A percentile compares a stretch with the other conserved stretches of the same genome.
These are phyloP conservation scores for Lanmaoa rubissima DNA, from an alignment of 768 basidiomycete genomes.

Conservation along the genomic window DNA sequence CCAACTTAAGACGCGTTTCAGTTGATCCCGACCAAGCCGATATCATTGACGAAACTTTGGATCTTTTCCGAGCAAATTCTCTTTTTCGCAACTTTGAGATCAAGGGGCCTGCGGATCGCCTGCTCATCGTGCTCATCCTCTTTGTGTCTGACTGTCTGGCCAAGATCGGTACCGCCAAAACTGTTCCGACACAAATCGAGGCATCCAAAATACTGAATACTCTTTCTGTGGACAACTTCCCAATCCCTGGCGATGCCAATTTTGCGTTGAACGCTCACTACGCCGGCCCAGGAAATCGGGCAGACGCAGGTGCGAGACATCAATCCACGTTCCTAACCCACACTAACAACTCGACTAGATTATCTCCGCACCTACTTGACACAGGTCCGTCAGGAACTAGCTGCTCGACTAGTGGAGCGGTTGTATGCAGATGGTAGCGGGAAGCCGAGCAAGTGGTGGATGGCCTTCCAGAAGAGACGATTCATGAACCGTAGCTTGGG, in stretches of 20 bases:
- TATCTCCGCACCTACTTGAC: slow-evolving; percentile 87
- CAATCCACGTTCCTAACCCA: background rate
- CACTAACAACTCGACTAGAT: slow-evolving; percentile 47
- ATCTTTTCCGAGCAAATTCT: slow-evolving; percentile 97
- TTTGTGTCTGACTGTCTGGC: slow-evolving; percentile 97
- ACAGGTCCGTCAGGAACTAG: slow-evolving; percentile 91
- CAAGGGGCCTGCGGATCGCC: slow-evolving; percentile 94
- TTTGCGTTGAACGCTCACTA: slow-evolving; percentile 94
- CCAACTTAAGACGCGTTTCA: slow-evolving; percentile 32
- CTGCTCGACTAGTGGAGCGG: slow-evolving; percentile 79
- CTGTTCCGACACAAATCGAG: slow-evolving; percentile 73
- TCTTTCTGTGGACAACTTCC: slow-evolving; percentile 88
- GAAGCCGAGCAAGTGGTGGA: slow-evolving; percentile 99
- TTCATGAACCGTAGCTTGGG: slow-evolving; percentile 93
- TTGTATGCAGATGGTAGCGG: slow-evolving; percentile 92
- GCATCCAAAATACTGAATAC: slow-evolving; percentile 88
- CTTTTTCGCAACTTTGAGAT: slow-evolving; percentile 99
- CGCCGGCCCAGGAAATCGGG: slow-evolving; percentile 68
- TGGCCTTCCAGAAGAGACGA: slow-evolving; percentile 97
- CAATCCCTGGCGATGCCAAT: slow-evolving; percentile 93
- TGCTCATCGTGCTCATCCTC: slow-evolving; percentile 95
- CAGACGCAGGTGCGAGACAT: slow-evolving; percentile 71
- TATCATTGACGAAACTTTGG: slow-evolving; percentile 93
- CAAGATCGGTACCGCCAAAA: slow-evolving; percentile 74
- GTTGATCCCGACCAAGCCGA: slow-evolving; percentile 80